Conservation (phyloP, 2,329 filamentous ascomycete genomes). For the Ophiostoma sp. region DNA sequence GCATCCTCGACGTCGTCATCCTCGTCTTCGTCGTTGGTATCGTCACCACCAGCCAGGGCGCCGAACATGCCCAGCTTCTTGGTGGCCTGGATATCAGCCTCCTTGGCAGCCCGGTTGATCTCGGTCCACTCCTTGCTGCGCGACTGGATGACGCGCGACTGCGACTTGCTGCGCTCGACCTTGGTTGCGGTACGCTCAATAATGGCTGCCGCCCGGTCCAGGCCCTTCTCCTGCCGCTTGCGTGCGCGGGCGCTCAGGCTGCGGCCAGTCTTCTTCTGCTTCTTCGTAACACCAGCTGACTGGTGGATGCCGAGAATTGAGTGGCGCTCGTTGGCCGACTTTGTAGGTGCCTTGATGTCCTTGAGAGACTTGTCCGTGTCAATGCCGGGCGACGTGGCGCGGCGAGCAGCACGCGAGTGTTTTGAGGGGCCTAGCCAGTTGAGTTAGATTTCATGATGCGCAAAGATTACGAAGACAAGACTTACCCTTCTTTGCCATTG, state of each 20-base stretch:
- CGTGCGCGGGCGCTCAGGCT: conserved; percentile 53
- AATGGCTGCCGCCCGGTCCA: conserved; percentile 55
- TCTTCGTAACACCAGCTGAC: conserved; percentile 62
- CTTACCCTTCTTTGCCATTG: conserved; percentile 17
- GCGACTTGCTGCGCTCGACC: conserved; percentile 49
- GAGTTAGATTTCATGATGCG: neutral
- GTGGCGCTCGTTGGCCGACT: conserved; percentile 48
- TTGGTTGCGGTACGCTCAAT: conserved; percentile 54
- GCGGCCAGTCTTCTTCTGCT: conserved; percentile 52
- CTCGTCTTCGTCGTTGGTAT: neutral
- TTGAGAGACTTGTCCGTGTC: conserved; percentile 68
- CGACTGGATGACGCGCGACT: conserved; percentile 43
- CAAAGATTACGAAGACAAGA: neutral
- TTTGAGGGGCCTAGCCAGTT: conserved; percentile 50
- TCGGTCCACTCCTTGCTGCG: conserved; percentile 54
- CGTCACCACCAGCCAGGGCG: conserved; percentile 16
- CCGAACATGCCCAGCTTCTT: conserved; percentile 21
- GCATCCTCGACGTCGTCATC: conserved; percentile 13
- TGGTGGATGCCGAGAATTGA: conserved; percentile 66
- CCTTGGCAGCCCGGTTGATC: conserved; percentile 39
- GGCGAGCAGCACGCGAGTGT: conserved; percentile 69
- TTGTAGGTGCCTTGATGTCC: conserved; percentile 47
- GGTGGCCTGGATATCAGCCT: conserved; percentile 15
- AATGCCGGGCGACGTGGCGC: conserved; percentile 64
- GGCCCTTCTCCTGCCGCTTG: conserved; percentile 50